Evolutionary conservation across 352 stramenopile genomes (phyloP).

Genomic region (Globisporangium viniferum): DNA sequence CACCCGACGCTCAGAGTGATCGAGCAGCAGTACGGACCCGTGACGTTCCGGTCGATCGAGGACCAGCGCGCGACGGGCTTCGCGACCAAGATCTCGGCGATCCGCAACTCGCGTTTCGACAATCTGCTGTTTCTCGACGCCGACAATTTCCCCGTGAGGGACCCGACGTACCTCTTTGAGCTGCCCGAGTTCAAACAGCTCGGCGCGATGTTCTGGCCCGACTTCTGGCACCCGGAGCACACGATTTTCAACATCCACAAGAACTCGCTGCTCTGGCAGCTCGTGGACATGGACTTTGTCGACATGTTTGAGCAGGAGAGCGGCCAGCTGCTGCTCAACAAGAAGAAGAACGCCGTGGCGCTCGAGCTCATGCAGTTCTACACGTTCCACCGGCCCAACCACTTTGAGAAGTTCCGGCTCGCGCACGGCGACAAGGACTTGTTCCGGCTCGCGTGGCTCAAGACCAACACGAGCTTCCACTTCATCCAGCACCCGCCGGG

Average conservation of each 20-base stretch:
- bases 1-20: slow-evolving; percentile 29
- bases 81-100: slow-evolving; percentile 58
- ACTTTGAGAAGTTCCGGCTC: slow-evolving; percentile 40
- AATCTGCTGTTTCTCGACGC: slow-evolving; percentile 67
- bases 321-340: slow-evolving; percentile 54
- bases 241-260: slow-evolving; percentile 66
- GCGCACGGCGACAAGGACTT: slow-evolving; percentile 55
- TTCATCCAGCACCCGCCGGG: slow-evolving; percentile 46
- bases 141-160: slow-evolving; percentile 54
- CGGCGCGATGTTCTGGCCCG: slow-evolving; percentile 68
- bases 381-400: slow-evolving; percentile 42
- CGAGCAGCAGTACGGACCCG: slow-evolving; percentile 28
- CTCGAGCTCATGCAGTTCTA: slow-evolving; percentile 40
- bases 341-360: slow-evolving; percentile 25
- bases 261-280: slow-evolving; percentile 49
- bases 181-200: slow-evolving; percentile 32
- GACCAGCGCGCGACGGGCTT: slow-evolving; percentile 41
- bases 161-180: slow-evolving; percentile 65
- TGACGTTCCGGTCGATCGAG: slow-evolving; percentile 48
- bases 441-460: slow-evolving; percentile 56
- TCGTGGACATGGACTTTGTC: slow-evolving; percentile 48
- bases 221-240: slow-evolving; percentile 66
- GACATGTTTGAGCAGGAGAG: slow-evolving; percentile 77
- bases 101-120: slow-evolving; percentile 55
- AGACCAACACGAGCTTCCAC: slow-evolving; percentile 42